Evolutionary conservation across 768 basidiomycete species (phyloP), one percentile per base, ranked within the genome.

Genomic region (Panaeolus papilionaceus): DNA sequence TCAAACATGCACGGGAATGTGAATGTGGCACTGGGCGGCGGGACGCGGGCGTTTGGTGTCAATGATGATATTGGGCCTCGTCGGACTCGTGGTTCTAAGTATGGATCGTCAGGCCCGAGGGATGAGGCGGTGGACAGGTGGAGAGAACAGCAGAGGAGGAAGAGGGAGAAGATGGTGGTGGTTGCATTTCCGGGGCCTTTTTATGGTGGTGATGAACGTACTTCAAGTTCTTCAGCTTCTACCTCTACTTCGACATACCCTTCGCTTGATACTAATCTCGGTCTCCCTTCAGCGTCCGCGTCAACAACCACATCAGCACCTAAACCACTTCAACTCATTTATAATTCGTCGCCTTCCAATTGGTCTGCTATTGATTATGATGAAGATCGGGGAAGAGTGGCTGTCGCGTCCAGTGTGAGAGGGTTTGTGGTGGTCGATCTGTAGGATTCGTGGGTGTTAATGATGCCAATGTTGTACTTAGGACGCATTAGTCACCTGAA

Each of bases 341-440:
- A 58, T 37, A 58, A 58, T 12, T 14, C 54, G 4, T 28, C 54
- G 26, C 16, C 33, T 16, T 28, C 26, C 28, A 58, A 58, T 33
- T 58, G 54, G 54, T 28, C 26, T 16, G 54, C 54, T 58, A 28
- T 58, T 58, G 54, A 58, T 37, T 58, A 58, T 37, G 54, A 58
- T 58, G 54, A 58, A n/a, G 33, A 58, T 28, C 54, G 54, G 12
- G 54, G 54, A 3, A 58, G 54, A 28, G 54, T 58, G 26, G 54
- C 33, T 28, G 54, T 58, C 4, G 54, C 54, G 3, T 58, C 54
- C 28, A 58, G 54, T 23, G 28, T 58, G 26, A 58, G 54, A 10
- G 54, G 54, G 11, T 58, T 58, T 37, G 54, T 58, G 54, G 54
- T 58, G 8, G 28, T 58, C 3, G 54, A 58, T 58, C 14, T 58